Base-by-base conservation (phyloP, 148 eudicot species). In the Camellia sinensis region DNA sequence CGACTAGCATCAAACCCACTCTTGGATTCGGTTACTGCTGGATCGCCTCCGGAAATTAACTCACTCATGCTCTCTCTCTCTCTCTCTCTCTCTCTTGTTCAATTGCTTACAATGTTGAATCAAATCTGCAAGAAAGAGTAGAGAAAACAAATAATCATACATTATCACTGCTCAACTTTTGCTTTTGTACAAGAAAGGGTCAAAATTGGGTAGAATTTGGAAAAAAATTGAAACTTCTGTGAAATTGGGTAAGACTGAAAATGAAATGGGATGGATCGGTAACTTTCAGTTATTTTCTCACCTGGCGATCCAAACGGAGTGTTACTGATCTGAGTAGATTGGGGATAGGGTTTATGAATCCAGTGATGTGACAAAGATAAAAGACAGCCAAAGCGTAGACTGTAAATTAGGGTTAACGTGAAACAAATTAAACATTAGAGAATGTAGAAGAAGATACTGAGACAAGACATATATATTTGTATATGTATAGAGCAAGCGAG, bases 1-100 rank as follows among this genome's bases (percentile, higher is more conserved):
- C 92, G 87, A 61, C 76, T 86, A 68, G 99, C 90, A 83, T 96
- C 99, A 82, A 89, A 92, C 18, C 89, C 92, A 18, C 87, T 84
- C 76, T 87, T 91, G 57, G 87, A 19, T 78, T 89, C 94, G 6
- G 77, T 59, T 19, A 84, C 81, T 67, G 74, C 71, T 21, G 89
- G 74, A 78, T 92, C 94, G 17, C 80, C 81, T 80, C 92, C 92
- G 15, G 87, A 81, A 4, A 82, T 74, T 61, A 78, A 66, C 46
- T 92, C 97, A 83, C 94, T 90, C 98, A 92, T 94, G 71, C 46
- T 79, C 75, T 82, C 73, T 73, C 29, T 29, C 29, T 29, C 29
- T 22, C 37, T 29, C 37, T 29, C 37, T 29, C 37, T 29, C 37
- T 29, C 37, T 73, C 19, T 73, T 64, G 67, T 12, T 50, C 44